A percentile compares a stretch with the other conserved stretches of the same genome.
Conservation (phyloP, 495 filamentous ascomycete species). For the Trichoderma reesei region DNA sequence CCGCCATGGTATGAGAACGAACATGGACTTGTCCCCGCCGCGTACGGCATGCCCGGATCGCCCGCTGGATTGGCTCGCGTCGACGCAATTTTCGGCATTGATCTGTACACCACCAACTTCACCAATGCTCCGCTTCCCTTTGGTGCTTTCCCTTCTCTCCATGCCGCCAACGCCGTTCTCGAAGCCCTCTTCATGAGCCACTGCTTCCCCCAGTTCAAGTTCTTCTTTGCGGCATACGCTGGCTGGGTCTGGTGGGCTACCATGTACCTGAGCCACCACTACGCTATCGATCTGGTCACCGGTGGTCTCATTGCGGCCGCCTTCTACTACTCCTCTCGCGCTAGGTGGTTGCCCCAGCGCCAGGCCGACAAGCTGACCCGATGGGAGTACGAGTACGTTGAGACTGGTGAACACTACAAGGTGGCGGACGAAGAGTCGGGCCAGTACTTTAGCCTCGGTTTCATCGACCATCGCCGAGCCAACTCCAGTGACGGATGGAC, state of each 20-base stretch:
- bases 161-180: constrained; percentile 75
- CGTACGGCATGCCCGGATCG: constrained; percentile 77
- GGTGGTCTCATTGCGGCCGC: constrained; percentile 73
- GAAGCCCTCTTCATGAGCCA: constrained; percentile 90
- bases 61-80: constrained; percentile 73
- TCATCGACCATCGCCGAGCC: constrained; percentile 19
- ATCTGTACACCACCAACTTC: constrained; percentile 86
- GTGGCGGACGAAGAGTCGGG: constrained; percentile 27
- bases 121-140: constrained; percentile 84
- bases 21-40: constrained; percentile 74
- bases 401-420: constrained; percentile 49
- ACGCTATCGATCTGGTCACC: constrained; percentile 84
- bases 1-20: constrained; percentile 93
- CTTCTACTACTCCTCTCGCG: constrained; percentile 69
- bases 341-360: constrained; percentile 67
- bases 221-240: constrained; percentile 69
- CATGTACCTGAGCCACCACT: constrained; percentile 94
- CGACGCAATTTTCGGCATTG: constrained; percentile 77
- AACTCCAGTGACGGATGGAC: constrained; percentile 38
- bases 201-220: constrained; percentile 69
- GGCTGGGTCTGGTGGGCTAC: constrained; percentile 98
- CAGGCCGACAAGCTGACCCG: constrained; percentile 77
- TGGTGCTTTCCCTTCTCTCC: constrained; percentile 86
- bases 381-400: constrained; percentile 94
- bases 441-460: constrained; percentile 22